Evolutionary conservation across 768 basidiomycete genomes (phyloP), one percentile per base, ranked within the genome.

Genomic region (Lactarius trivialis): DNA sequence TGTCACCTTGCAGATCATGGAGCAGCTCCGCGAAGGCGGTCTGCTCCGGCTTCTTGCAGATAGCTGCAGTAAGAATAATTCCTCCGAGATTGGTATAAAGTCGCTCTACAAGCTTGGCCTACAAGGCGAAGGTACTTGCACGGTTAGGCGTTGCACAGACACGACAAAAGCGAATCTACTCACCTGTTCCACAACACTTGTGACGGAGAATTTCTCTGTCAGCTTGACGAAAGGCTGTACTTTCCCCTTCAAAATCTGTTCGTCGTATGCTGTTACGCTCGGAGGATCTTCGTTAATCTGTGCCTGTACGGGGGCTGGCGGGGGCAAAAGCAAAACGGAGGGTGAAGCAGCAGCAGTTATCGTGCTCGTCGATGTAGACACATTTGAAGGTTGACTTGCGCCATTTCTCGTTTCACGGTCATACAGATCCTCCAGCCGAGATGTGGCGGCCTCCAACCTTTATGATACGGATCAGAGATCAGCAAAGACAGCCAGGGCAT

Each of bases 401-500:
- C 68, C 66, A 60, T 70, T 51, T 21, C 60, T 56, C 60, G 54
- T 52, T 66, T 60, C n/a, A n/a, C n/a, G 66, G 74, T 68, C 78
- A 39, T 88, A 88, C 63, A 93, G 78, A 71, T 99, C 97, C 74
- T 99, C 97, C 37, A 99, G 83, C 36, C 97, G 85, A 49, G 90
- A 91, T 7, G 93, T 94, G 9, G 93, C 91, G 28, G 97, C 97
- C 79, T 95, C 90, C 55, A 93, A 82, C 66, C 94, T 94, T 61
- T 14, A 50, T 39, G 43, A 43, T 34, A 48, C 36, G 24, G n/a
- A 52, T 58, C 24, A 58, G 56, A 45, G 49, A 52, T 43, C 9
- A 50, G 54, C 5, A 50, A 62, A 24, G 28, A 9, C 15, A 19
- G 15, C 24, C 8, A 28, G 33, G 37, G 24, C 32, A 30, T 24